Conservation (phyloP, 805 yeast species). For the Saturnispora kantuleensis region DNA sequence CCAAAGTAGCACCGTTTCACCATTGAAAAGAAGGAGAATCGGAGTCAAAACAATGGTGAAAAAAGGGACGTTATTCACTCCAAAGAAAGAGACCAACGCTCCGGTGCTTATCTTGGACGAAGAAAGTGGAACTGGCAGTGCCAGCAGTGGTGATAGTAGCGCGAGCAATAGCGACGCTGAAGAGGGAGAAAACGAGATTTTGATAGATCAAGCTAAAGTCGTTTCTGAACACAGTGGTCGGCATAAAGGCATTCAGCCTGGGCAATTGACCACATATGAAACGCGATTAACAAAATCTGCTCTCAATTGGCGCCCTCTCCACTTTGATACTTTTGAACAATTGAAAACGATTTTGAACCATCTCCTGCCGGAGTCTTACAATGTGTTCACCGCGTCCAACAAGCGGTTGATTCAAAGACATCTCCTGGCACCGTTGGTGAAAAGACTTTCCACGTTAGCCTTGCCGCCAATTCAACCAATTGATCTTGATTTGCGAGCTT, state of each 20-base stretch:
- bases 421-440: constrained; percentile 17
- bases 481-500: constrained; percentile 20
- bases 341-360: constrained; percentile 7
- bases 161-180: not conserved
- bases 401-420: constrained; percentile 10
- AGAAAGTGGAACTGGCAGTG: not conserved
- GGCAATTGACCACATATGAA: constrained; percentile 1
- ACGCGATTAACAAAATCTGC: constrained; percentile 7
- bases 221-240: not conserved
- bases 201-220: not conserved
- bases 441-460: constrained; percentile 15
- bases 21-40: not conserved
- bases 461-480: constrained; percentile 20
- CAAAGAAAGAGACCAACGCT: constrained; percentile 1
- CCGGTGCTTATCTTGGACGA: not conserved
- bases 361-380: constrained; percentile 6
- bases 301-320: constrained; percentile 7
- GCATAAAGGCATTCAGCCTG: not conserved
- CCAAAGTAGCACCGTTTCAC: too few species aligned
- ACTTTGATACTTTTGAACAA: constrained; percentile 3
- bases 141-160: not conserved
- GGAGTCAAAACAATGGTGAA: constrained; percentile 7
- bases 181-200: constrained; percentile 3
- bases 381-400: not conserved
- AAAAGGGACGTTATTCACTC: constrained; percentile 11